Conservation (phyloP, 768 basidiomycete species). For the Xerocomellus intermedius region DNA sequence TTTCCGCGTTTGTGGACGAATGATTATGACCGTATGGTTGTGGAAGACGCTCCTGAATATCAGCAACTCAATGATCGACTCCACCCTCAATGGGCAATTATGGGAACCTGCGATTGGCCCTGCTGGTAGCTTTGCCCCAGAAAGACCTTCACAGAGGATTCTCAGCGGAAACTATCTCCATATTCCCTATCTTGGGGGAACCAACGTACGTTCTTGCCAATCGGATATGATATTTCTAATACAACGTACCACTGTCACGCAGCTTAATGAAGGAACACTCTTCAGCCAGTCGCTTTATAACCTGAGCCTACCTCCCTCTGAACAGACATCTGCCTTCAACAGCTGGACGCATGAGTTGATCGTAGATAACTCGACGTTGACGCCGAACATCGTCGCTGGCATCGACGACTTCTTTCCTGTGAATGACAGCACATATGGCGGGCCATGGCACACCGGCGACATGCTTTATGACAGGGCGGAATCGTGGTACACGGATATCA, state of each 20-base stretch:
- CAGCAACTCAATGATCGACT: conserved; percentile 44
- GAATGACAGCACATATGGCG: conserved; percentile 46
- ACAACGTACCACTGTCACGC: too few relatives aligned
- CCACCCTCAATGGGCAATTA: conserved; percentile 49
- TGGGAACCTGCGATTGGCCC: conserved; percentile 60
- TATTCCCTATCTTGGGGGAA: conserved; percentile 55
- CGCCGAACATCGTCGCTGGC: conserved; percentile 34
- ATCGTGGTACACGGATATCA: conserved; percentile 58
- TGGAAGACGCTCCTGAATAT: conserved; percentile 47
- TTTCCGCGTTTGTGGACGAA: neutral
- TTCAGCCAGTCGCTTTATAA: conserved; percentile 29
- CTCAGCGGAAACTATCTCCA: conserved; percentile 49
- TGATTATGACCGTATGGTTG: neutral
- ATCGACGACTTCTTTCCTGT: conserved; percentile 46
- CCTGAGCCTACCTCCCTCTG: conserved; percentile 37
- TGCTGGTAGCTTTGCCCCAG: conserved; percentile 46
- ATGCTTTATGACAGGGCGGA: conserved; percentile 55
- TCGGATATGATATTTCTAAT: neutral
- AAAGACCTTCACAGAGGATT: conserved; percentile 45
- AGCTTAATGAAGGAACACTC: conserved; percentile 17
- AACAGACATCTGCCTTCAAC: conserved; percentile 45
- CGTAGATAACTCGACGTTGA: conserved; percentile 45
- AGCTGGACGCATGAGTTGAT: conserved; percentile 47
- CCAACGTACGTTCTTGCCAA: conserved; percentile 39
- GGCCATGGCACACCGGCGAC: conserved; percentile 58